Evolutionary conservation across 176 grass and related monocot genomes (phyloP).

Genomic region (Chrysopogon serrulatus): DNA sequence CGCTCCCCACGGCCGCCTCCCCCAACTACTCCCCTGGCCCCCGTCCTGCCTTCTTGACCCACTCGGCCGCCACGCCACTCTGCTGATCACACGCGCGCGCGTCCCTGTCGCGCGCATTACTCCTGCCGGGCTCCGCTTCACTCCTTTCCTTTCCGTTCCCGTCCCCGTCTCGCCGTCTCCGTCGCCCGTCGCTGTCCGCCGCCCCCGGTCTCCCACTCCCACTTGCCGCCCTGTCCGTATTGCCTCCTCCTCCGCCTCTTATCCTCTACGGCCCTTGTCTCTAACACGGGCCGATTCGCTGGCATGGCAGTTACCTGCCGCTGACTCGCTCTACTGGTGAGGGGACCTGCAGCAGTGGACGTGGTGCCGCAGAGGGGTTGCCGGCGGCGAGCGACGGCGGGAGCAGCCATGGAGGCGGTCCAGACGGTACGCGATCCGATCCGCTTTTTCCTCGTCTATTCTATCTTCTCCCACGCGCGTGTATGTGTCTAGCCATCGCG

Average conservation of each 20-base stretch:
- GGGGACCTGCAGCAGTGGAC: too few relatives aligned
- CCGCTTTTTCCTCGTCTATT: not conserved
- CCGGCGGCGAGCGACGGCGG: not conserved
- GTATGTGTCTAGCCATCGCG: not conserved
- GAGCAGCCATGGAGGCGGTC: constrained; percentile 28
- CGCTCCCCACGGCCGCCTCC: not conserved
- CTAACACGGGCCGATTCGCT: not conserved
- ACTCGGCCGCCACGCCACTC: not conserved
- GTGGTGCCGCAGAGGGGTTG: not conserved
- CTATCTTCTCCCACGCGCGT: not conserved
- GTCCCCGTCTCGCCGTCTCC: constrained; percentile 23
- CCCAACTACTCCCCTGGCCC: not conserved
- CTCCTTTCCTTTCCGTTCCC: constrained; percentile 12
- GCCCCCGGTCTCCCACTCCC: not conserved
- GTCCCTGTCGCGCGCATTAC: constrained; percentile 10
- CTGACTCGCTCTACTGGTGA: not conserved
- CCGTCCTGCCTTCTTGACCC: not conserved
- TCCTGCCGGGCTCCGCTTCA: not conserved
- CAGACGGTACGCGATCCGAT: constrained; percentile 9
- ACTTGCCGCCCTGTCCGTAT: not conserved
- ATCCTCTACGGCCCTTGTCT: constrained; percentile 10
- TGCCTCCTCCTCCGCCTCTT: not conserved
- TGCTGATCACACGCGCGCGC: not conserved
- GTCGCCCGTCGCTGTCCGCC: not conserved
- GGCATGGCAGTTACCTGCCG: not conserved